Evolutionary conservation across 2,329 filamentous ascomycete genomes (phyloP), one percentile per base, ranked within the genome.

Genomic region (Boeremia lycopersici): DNA sequence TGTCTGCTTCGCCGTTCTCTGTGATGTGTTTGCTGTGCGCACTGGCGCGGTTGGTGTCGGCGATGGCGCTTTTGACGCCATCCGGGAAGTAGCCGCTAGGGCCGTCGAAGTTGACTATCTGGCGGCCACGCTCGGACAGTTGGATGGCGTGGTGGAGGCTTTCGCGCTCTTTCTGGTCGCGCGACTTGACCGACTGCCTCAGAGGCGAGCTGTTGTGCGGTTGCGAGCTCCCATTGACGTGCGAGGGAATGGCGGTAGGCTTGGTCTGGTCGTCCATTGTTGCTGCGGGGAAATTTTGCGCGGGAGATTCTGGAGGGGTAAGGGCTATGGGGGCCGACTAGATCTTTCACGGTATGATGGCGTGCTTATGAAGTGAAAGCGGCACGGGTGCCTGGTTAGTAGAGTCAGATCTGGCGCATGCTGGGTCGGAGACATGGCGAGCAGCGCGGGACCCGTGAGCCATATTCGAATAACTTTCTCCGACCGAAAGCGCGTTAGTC

Each of bases 71-170:
- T 43, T 48, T 36, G 5, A 66, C 54, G 36, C 60, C 51, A 30
- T 67, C 65, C 15, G 70, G 56, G 59, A 70, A 70, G 59, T 70
- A 69, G 49, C 63, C 65, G 51, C 65, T 64, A 17, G 71, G 68
- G 8, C 59, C 68, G 52, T 78, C 76, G 39, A 81, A 75, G 60
- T 80, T 76, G 39, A 83, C 68, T 0, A 78, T 73, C 48, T 78
- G 75, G 59, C 77, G 77, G 25, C 76, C 74, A 19, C 75, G 77
- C 70, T 84, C 85, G 12, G 84, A 86, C 6, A 80, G 80, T 61
- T 82, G 76, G 56, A 88, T 87, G 23, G 85, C 83, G 15, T 83
- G 79, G 63, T 81, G 82, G 48, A 86, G 78, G 51, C 75, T 82
- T 48, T 87, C 83, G 29, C 84, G 76, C 65, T 87, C 84, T 62